phyloP scores from a whole-genome alignment of 148 eudicot species.

The Dianthus caryophyllus region DNA sequence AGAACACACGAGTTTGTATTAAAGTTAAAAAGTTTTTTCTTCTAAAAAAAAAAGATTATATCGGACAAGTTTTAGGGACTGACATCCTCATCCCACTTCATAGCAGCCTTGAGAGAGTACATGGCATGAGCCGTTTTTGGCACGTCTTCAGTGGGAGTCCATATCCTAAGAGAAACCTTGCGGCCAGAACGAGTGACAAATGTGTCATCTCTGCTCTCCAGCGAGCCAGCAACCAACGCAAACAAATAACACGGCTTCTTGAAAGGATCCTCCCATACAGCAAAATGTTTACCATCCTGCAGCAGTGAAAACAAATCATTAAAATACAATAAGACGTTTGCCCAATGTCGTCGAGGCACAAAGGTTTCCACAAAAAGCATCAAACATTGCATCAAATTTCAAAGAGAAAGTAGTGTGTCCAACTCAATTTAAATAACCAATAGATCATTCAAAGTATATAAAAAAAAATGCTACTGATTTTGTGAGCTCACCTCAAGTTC shows the following conservation, averaged over 20 bases:
- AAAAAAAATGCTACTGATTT: constrained; percentile 11
- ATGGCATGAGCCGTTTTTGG: constrained; percentile 95
- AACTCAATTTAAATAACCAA: no score
- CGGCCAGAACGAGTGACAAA: constrained; percentile 92
- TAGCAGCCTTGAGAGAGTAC: constrained; percentile 97
- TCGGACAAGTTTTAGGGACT: constrained; percentile 26
- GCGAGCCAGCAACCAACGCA: constrained; percentile 92
- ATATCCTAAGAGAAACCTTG: constrained; percentile 76
- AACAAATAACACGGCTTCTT: constrained; percentile 96
- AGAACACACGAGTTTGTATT: not conserved
- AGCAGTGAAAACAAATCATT: constrained; percentile 7
- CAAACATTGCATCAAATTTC: no score
- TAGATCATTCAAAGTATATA: no score
- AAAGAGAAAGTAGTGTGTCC: no score
- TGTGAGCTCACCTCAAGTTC: constrained; percentile 64
- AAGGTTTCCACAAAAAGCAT: no score
- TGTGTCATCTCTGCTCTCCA: constrained; percentile 88
- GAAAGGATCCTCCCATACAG: constrained; percentile 95
- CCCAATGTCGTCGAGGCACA: no score
- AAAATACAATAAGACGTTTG: not conserved
- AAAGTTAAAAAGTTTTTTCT: not conserved
- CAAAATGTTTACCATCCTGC: constrained; percentile 86
- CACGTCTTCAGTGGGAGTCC: constrained; percentile 81
- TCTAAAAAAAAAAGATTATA: not conserved
- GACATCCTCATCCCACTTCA: constrained; percentile 99